Evolutionary conservation across 208 protist genomes (phyloP).

Genomic region (Zelonia costaricensis): DNA sequence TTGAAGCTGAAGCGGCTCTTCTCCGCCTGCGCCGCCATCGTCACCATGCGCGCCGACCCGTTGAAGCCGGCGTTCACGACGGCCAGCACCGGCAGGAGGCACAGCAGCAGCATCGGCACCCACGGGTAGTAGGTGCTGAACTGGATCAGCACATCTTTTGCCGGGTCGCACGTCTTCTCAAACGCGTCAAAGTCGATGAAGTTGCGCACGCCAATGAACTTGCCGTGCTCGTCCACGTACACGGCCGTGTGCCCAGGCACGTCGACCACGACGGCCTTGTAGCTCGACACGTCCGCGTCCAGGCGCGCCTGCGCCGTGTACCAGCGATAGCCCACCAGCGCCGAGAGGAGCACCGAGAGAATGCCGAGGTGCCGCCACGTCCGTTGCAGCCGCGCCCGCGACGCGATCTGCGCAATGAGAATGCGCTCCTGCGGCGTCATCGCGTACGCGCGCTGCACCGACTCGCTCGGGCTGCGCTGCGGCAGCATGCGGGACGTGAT

Average conservation of each 20-base stretch:
- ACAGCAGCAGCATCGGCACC: conserved; percentile 79
- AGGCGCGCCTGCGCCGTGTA: conserved; percentile 39
- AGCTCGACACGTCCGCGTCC: conserved; percentile 48
- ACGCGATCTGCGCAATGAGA: conserved; percentile 43
- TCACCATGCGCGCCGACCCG: conserved; percentile 32
- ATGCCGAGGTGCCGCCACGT: conserved; percentile 29
- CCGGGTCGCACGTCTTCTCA: conserved; percentile 54
- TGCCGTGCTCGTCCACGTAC: conserved; percentile 57
- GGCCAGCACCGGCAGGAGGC: conserved; percentile 63
- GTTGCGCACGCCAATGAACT: conserved; percentile 52
- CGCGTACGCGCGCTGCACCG: conserved; percentile 47
- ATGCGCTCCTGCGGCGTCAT: conserved; percentile 63
- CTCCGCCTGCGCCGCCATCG: conserved; percentile 38
- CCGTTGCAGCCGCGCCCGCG: conserved; percentile 28
- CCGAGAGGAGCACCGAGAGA: conserved; percentile 34
- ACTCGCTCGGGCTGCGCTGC: conserved; percentile 39
- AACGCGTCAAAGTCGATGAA: conserved; percentile 78
- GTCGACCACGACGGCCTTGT: conserved; percentile 57
- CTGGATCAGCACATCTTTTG: conserved; percentile 61
- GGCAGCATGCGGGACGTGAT: conserved; percentile 47
- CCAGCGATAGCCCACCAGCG: conserved; percentile 31
- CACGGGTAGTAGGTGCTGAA: conserved; percentile 71
- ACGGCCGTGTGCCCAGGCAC: conserved; percentile 46
- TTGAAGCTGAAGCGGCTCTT: conserved; percentile 76
- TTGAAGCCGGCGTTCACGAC: conserved; percentile 51